Conservation (phyloP, 441 rosid genomes). For the Populus hybrid region DNA sequence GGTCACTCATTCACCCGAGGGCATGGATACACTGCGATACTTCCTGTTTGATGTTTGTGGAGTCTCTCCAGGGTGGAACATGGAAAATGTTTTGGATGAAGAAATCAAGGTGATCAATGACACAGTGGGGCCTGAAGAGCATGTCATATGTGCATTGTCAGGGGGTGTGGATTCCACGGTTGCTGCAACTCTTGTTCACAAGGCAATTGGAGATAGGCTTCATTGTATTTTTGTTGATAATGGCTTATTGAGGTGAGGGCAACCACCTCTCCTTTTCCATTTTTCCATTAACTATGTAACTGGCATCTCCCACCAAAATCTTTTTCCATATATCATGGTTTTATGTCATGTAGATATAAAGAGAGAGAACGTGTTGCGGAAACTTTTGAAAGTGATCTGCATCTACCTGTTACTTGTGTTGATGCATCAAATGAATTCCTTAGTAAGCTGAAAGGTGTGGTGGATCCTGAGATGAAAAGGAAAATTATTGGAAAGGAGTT, state of each 20-base stretch:
- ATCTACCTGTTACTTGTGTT: slow-evolving; percentile 79
- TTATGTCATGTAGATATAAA: slow-evolving; percentile 51
- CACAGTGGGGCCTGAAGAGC: slow-evolving; percentile 69
- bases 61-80: slow-evolving; percentile 74
- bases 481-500: slow-evolving; percentile 90
- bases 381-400: slow-evolving; percentile 82
- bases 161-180: slow-evolving; percentile 97
- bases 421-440: slow-evolving; percentile 76
- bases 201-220: slow-evolving; percentile 88
- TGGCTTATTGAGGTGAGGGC: slow-evolving; percentile 76
- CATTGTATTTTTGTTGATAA: slow-evolving; percentile 93
- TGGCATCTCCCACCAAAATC: neutral
- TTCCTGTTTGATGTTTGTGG: slow-evolving; percentile 79
- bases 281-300: neutral
- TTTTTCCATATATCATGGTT: neutral
- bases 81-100: slow-evolving; percentile 86
- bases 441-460: slow-evolving; percentile 79
- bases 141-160: slow-evolving; percentile 82
- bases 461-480: slow-evolving; percentile 87
- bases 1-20: slow-evolving; percentile 93
- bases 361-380: slow-evolving; percentile 91
- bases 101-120: slow-evolving; percentile 66
- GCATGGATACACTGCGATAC: slow-evolving; percentile 74
- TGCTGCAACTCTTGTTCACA: slow-evolving; percentile 94
- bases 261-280: neutral